These are phyloP conservation scores for Megacollybia marginata DNA, from an alignment of 768 basidiomycete species.

Conservation along the genomic window DNA sequence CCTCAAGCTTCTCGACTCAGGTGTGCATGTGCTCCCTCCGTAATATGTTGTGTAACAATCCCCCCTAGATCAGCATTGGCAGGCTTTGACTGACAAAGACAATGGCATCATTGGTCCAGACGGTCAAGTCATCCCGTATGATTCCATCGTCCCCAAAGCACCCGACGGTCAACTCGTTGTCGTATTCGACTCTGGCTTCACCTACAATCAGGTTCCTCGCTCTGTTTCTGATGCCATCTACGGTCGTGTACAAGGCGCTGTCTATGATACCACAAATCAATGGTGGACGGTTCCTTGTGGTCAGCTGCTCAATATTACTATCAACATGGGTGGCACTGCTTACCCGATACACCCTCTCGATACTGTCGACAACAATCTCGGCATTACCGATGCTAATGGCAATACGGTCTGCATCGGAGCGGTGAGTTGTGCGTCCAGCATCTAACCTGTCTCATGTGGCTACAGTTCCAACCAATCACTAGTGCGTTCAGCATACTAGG, in stretches of 20 bases:
- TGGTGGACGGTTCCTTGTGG: constrained; percentile 73
- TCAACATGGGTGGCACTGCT: constrained; percentile 63
- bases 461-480: constrained; percentile 77
- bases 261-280: constrained; percentile 45
- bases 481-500: constrained; percentile 71
- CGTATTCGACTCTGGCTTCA: constrained; percentile 70
- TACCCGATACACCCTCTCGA: constrained; percentile 76
- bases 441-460: neutral
- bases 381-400: constrained; percentile 37
- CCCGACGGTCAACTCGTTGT: constrained; percentile 59
- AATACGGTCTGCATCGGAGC: constrained; percentile 58
- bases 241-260: constrained; percentile 67
- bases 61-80: constrained; percentile 69
- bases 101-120: constrained; percentile 73
- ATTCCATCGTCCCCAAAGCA: constrained; percentile 64
- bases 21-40: constrained; percentile 12
- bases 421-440: constrained; percentile 30
- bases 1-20: too few species aligned
- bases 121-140: constrained; percentile 48
- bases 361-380: constrained; percentile 52
- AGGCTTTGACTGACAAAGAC: constrained; percentile 57
- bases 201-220: constrained; percentile 60
- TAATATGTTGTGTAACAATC: neutral
- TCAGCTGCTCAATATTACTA: constrained; percentile 61
- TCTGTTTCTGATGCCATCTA: constrained; percentile 76